Percentiles rank a stretch among this genome's conserved stretches.
Evolutionary conservation across 1,139 yeast species (phyloP).

Genomic region (Kurtzmaniella natalensis): DNA sequence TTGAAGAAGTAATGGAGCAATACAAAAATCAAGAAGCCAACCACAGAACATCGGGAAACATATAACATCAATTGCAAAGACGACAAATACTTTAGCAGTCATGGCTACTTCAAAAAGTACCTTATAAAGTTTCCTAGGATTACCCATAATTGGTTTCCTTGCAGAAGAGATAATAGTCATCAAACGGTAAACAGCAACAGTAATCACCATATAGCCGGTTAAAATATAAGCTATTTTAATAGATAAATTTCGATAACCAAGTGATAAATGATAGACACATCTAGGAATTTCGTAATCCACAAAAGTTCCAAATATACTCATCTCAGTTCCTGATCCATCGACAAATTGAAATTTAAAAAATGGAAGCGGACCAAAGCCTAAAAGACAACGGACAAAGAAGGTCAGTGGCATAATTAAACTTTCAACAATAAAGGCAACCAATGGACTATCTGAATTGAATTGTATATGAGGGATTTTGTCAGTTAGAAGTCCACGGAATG

Average conservation of each 20-base stretch:
- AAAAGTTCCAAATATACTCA: too few species aligned
- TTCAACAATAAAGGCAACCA: slow-evolving; percentile 5
- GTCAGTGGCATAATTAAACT: slow-evolving; percentile 11
- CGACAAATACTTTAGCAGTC: slow-evolving; percentile 67
- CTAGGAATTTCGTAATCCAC: too few species aligned
- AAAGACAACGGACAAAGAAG: too few species aligned
- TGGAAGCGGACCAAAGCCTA: too few species aligned
- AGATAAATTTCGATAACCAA: too few species aligned
- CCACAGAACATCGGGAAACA: slow-evolving; percentile 90
- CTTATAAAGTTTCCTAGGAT: slow-evolving; percentile 46
- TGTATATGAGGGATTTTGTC: neutral
- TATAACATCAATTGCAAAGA: slow-evolving; percentile 75
- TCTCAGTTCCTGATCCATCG: too few species aligned
- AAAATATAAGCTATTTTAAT: neutral
- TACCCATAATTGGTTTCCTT: slow-evolving; percentile 43
- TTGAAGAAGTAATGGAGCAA: slow-evolving; percentile 48
- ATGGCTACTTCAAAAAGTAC: slow-evolving; percentile 47
- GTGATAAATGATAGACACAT: too few species aligned
- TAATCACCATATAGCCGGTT: slow-evolving; percentile 37
- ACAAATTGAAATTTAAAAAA: too few species aligned
- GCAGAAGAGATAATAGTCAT: slow-evolving; percentile 35
- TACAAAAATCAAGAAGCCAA: slow-evolving; percentile 62
- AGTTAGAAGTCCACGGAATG: neutral
- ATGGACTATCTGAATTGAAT: slow-evolving; percentile 4
- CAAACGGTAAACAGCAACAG: slow-evolving; percentile 21